Base-by-base conservation (phyloP, 495 filamentous ascomycete genomes). In the Penicillium longicatenatum region DNA sequence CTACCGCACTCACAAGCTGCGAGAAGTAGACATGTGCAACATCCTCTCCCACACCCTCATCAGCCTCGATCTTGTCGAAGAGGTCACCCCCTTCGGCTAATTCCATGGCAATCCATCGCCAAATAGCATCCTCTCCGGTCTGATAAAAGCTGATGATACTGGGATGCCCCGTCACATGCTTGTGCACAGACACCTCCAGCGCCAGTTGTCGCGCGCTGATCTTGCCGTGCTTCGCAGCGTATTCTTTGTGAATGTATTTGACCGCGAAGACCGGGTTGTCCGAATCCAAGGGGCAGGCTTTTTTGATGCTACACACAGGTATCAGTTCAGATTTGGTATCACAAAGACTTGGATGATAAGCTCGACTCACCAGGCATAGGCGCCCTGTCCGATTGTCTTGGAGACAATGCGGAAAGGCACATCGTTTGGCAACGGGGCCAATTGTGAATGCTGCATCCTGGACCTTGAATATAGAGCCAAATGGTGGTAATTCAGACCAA, bases 81-180 rank as follows among this genome's bases (percentile, higher is more conserved):
- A 99, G 83, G 70, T 99, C 94, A 14, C 94, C 94, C 42, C 94
- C 94, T 59, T 93, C 91, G 43, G 94, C 94, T 63, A 91, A 86
- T 70, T 99, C 94, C 92, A 99, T 97, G 14, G 91, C 92, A 65
- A 99, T 96, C 93, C 93, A 99, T 63, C 86, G 82, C 95, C 95
- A 99, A n/a, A 86, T 74, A 3, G 78, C 69, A 67, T 99, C 93
- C 70, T 97, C 92, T 50, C 91, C 94, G 4, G 84, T 87, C 31
- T 86, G 85, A 62, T 93, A 93, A 80, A 91, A 97, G 64, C 89
- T 86, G 61, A 99, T 96, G 52, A 99, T 87, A 71, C 98, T 97
- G 45, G 86, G 82, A 69, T 99, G 94, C 57, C 90, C 88, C 37
- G 89, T 89, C 45, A 97, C 87, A 65, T 92, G 86, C 35, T 82